Evolutionary conservation across 805 yeast species (phyloP), one percentile per base, ranked within the genome.

Genomic region (Dipodascus geniculatus): DNA sequence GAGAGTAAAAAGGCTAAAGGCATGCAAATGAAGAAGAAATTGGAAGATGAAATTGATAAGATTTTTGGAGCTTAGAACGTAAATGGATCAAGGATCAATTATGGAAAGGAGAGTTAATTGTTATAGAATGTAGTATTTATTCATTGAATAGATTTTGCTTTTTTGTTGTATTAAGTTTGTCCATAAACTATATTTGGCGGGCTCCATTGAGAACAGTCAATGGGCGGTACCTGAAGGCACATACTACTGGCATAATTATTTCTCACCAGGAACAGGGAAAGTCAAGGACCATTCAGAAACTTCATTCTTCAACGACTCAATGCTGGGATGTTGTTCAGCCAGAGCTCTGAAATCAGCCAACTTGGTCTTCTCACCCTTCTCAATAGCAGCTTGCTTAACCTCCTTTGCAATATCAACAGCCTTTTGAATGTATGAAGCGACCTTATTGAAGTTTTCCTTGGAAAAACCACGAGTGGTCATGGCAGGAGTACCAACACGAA

Each of bases 401-500:
- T 86, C 73, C 67, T 69, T 68, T 48, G 96, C 79, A 61, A 87
- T 74, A 52, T 78, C 76, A 55, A 87, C 89, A 38, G 96, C 95
- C 60, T 74, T 71, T 66, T 85, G 86, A 64, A 91, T 86, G 74
- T 78, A 88, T 53, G 75, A 78, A 48, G 90, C 91, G 54, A 91
- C 93, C 67, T 78, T 77, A 58, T 75, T 81, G 66, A 91, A 91
- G 64, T 91, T 98, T 54, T 73, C 77, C 57, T 76, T 78, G 52
- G 80, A 80, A 66, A 91, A 84, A 49, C 96, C 97, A 75, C 99
- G 83, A 52, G 97, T 88, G 54, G 97, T 85, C 98, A 91, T 91
- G 50, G 98, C 98, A 55, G 99, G 99, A 17, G 98, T 87, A 63
- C 99, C 99, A 57, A 91, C 85, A 76, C 99, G 85, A 60, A 91